Conservation (phyloP, 805 yeast species). For the Debaryomyces maramus region DNA sequence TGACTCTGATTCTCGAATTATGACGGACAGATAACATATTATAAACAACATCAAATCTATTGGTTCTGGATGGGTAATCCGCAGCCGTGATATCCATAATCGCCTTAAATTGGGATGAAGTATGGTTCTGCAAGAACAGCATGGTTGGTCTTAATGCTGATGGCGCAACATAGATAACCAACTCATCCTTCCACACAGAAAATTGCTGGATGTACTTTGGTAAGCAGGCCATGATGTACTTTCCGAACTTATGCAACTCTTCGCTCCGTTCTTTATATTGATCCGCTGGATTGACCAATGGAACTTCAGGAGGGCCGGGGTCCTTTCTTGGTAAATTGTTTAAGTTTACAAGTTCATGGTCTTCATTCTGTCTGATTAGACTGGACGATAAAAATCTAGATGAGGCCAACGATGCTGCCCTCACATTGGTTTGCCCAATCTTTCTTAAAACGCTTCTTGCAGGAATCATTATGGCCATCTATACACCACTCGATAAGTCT, state of each 20-base stretch:
- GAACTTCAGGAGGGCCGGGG: constrained; percentile 36
- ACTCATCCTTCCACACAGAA: constrained; percentile 89
- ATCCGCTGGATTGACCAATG: constrained; percentile 76
- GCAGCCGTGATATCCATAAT: constrained; percentile 83
- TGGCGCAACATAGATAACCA: constrained; percentile 74
- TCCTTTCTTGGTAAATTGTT: constrained; percentile 39
- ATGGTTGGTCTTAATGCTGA: constrained; percentile 70
- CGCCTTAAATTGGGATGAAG: constrained; percentile 76
- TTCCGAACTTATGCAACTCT: constrained; percentile 79
- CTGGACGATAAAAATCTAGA: constrained; percentile 2
- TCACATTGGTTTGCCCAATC: constrained; percentile 4
- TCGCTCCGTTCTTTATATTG: constrained; percentile 63
- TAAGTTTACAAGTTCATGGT: constrained; percentile 35
- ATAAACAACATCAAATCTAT: constrained; percentile 86
- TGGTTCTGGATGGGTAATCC: constrained; percentile 79
- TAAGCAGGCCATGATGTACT: constrained; percentile 70
- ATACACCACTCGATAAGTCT: too few relatives aligned
- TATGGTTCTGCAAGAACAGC: constrained; percentile 71
- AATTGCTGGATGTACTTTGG: constrained; percentile 84
- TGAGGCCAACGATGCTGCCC: constrained; percentile 2
- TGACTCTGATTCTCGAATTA: constrained; percentile 84
- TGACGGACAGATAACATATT: constrained; percentile 77
- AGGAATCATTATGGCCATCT: constrained; percentile 6
- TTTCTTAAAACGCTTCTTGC: constrained; percentile 5
- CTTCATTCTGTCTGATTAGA: constrained; percentile 4